Conservation (phyloP, 495 filamentous ascomycete species). For the Thermothielavioides terrestris region DNA sequence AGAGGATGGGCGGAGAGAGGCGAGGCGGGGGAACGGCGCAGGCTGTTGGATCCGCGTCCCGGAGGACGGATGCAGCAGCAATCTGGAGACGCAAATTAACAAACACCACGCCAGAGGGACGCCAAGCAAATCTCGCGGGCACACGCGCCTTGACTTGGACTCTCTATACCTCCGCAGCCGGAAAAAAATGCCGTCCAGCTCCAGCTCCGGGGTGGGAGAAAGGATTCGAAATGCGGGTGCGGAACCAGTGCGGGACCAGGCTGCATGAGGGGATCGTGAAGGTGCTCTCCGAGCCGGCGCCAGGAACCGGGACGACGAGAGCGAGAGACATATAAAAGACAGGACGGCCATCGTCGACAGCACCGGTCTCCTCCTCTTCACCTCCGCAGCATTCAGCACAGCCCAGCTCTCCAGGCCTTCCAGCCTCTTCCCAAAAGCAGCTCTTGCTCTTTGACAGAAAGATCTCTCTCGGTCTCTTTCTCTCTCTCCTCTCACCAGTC, state of each 20-base stretch:
- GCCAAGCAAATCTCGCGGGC: constrained; percentile 15
- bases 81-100: constrained; percentile 24
- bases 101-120: constrained; percentile 17
- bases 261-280: not conserved
- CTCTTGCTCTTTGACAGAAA: no score
- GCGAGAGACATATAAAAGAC: constrained; percentile 7
- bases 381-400: constrained; percentile 14
- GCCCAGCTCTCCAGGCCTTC: constrained; percentile 21
- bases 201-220: constrained; percentile 4
- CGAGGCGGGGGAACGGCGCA: constrained; percentile 3
- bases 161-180: constrained; percentile 22
- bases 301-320: not conserved
- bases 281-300: not conserved
- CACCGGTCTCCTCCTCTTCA: not conserved
- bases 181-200: constrained; percentile 11
- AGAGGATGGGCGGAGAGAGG: constrained; percentile 2
- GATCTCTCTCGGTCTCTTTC: constrained; percentile 3
- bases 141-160: no score
- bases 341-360: not conserved
- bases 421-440: constrained; percentile 7
- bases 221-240: not conserved
- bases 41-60: not conserved
- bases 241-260: not conserved
- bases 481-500: constrained; percentile 14
- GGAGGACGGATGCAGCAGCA: constrained; percentile 7